Percentiles rank a stretch among this genome's conserved stretches.
Evolutionary conservation across 306 rosid species (phyloP).

Genomic region (Medicago arabica): DNA sequence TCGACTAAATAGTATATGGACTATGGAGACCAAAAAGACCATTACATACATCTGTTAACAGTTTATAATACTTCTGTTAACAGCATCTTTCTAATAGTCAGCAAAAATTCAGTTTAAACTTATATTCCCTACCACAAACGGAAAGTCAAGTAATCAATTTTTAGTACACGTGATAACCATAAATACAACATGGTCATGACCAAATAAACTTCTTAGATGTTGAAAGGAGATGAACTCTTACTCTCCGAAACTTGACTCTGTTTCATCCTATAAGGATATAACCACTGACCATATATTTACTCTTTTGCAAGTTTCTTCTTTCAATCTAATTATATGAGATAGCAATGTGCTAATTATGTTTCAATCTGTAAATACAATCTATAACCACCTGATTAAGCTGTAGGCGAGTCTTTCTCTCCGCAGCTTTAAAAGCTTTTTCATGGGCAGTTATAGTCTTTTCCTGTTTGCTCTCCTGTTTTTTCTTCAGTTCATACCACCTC

Average conservation of each 20-base stretch:
- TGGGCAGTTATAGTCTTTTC: slow-evolving; percentile 93
- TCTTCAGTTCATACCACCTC: slow-evolving; percentile 92
- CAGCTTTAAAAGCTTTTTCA: slow-evolving; percentile 96
- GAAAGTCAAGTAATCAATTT: not conserved
- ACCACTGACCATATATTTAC: slow-evolving; percentile 4
- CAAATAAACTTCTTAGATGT: slow-evolving; percentile 20
- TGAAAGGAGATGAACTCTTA: slow-evolving; percentile 24
- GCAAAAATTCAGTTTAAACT: slow-evolving; percentile 21
- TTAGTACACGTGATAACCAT: slow-evolving; percentile 2
- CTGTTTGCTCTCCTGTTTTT: slow-evolving; percentile 94
- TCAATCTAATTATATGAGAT: slow-evolving; percentile 35
- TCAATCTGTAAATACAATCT: slow-evolving; percentile 40
- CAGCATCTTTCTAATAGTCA: slow-evolving; percentile 29
- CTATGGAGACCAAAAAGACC: slow-evolving; percentile 14
- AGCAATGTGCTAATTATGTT: slow-evolving; percentile 27
- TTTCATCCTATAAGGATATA: slow-evolving; percentile 29
- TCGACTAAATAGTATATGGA: not conserved
- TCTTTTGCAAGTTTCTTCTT: slow-evolving; percentile 32
- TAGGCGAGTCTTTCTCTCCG: slow-evolving; percentile 92
- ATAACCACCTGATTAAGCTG: slow-evolving; percentile 85
- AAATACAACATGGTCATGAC: slow-evolving; percentile 20
- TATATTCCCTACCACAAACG: slow-evolving; percentile 23
- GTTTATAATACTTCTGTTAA: too few relatives aligned
- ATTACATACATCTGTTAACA: slow-evolving; percentile 12
- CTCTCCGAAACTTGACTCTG: slow-evolving; percentile 16